Evolutionary conservation across 352 stramenopile species (phyloP).

Genomic region (Thalassiosira mediterranea): DNA sequence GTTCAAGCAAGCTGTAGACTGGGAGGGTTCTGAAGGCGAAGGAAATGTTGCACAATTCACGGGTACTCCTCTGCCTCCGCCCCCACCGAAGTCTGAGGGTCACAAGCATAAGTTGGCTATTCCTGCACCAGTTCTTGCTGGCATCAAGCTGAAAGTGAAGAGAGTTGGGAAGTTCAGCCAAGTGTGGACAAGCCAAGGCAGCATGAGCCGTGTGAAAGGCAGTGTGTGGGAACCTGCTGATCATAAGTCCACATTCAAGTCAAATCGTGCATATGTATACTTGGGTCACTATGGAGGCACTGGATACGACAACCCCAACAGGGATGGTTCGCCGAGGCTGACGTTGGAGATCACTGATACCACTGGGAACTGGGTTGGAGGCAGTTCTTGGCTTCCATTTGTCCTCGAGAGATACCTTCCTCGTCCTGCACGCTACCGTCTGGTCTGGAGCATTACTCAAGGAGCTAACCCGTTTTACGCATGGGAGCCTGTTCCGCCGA

Average conservation of each 20-base stretch:
- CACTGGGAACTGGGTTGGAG: slow-evolving; percentile 83
- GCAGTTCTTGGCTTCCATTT: slow-evolving; percentile 87
- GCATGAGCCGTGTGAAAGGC: slow-evolving; percentile 86
- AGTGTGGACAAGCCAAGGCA: slow-evolving; percentile 87
- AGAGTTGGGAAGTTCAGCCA: slow-evolving; percentile 82
- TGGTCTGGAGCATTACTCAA: slow-evolving; percentile 89
- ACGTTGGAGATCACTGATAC: slow-evolving; percentile 88
- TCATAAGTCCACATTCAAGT: slow-evolving; percentile 76
- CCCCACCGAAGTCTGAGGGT: slow-evolving; percentile 73
- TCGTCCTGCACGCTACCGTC: slow-evolving; percentile 86
- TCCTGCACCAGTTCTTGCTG: slow-evolving; percentile 79
- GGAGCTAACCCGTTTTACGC: slow-evolving; percentile 88
- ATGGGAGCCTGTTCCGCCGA: slow-evolving; percentile 89
- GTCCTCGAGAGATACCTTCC: slow-evolving; percentile 88
- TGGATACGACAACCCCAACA: slow-evolving; percentile 84
- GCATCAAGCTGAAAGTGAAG: slow-evolving; percentile 88
- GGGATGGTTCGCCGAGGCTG: slow-evolving; percentile 76
- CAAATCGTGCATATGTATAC: slow-evolving; percentile 86
- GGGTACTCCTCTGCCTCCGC: slow-evolving; percentile 79
- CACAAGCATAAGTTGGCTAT: slow-evolving; percentile 80
- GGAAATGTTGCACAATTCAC: slow-evolving; percentile 67
- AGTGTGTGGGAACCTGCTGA: slow-evolving; percentile 86
- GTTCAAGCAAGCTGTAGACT: slow-evolving; percentile 89
- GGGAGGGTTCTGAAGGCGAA: slow-evolving; percentile 79
- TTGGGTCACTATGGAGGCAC: slow-evolving; percentile 85